Evolutionary conservation across 768 basidiomycete species (phyloP), one percentile per base, ranked within the genome.

Genomic region (Trametes elegans): DNA sequence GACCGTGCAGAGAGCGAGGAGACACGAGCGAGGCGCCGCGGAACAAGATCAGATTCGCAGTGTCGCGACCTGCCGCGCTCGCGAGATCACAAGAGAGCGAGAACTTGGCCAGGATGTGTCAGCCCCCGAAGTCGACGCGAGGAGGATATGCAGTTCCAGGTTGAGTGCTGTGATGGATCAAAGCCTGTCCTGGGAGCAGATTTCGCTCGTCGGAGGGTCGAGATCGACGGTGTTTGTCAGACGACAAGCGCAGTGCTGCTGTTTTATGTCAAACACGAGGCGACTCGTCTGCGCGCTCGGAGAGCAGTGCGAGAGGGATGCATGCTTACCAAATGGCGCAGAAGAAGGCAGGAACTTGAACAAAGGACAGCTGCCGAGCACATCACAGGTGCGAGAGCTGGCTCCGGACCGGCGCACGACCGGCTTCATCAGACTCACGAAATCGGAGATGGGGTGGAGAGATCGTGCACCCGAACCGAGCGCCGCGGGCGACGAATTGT

Each of bases 401-500:
- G 3, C n/a, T 45, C n/a, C 55, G 46, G 57, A 48, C 51, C 51
- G 51, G 51, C 16, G 28, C 36, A 49, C 7, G 19, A 41, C 32
- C 38, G 53, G 47, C 16, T 4, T 32, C 29, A 19, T n/a, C 27
- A 32, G 23, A 24, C 10, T 34, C 24, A n/a, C 14, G 36, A 23
- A 43, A 36, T 52, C 57, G 57, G 57, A 39, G 47, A 44, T 44
- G 39, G 39, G 34, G 57, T 44, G 51, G 57, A 47, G n/a, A n/a
- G 44, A 53, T 53, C 29, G 41, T 28, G 34, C 26, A 38, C 26
- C 24, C 21, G 43, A 28, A 26, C 42, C 51, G 52, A 59, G 32
- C 45, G 50, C 50, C 39, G 43, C 23, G 50, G 49, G 55, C 48
- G 55, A 31, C 43, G 27, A 26, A 39, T 32, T 40, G 40, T 35